phyloP scores from a whole-genome alignment of 177 flowering plant genomes.

The Vitis hybrid region DNA sequence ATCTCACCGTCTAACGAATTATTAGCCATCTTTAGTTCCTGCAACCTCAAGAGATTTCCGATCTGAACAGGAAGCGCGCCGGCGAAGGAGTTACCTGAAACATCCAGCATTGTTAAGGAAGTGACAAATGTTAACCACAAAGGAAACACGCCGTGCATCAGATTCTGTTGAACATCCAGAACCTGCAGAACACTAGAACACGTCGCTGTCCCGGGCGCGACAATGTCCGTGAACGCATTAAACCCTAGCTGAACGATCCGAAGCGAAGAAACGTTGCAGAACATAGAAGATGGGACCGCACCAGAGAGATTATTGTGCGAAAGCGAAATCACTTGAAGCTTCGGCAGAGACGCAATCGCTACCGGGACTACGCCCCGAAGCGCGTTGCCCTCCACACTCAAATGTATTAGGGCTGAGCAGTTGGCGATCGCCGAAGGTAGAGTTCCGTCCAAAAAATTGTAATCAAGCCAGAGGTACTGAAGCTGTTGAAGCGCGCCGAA shows the following conservation, averaged over 20 bases:
- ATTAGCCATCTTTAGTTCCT: constrained; percentile 46
- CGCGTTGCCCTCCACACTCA: constrained; percentile 49
- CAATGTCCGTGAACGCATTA: constrained; percentile 54
- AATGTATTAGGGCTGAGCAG: constrained; percentile 58
- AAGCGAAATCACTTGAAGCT: constrained; percentile 64
- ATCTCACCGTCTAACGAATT: constrained; percentile 44
- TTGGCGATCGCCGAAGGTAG: constrained; percentile 73
- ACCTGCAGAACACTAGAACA: constrained; percentile 56
- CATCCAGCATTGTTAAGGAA: constrained; percentile 44
- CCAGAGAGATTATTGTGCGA: constrained; percentile 71
- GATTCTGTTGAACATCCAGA: constrained; percentile 61
- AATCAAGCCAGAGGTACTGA: constrained; percentile 64
- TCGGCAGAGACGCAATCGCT: constrained; percentile 52
- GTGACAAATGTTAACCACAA: constrained; percentile 45
- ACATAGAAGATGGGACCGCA: constrained; percentile 50
- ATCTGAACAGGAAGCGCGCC: constrained; percentile 41
- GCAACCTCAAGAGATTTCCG: constrained; percentile 35
- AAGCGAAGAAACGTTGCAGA: constrained; percentile 53
- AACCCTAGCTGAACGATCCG: constrained; percentile 61
- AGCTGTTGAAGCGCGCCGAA: constrained; percentile 58
- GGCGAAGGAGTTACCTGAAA: constrained; percentile 57
- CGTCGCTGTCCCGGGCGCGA: constrained; percentile 22
- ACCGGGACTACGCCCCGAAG: constrained; percentile 59
- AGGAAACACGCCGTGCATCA: constrained; percentile 51
- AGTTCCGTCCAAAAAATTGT: constrained; percentile 55